These are phyloP conservation scores for Monosporozyma yasuniensis DNA, from an alignment of 805 yeast species.

Conservation along the genomic window DNA sequence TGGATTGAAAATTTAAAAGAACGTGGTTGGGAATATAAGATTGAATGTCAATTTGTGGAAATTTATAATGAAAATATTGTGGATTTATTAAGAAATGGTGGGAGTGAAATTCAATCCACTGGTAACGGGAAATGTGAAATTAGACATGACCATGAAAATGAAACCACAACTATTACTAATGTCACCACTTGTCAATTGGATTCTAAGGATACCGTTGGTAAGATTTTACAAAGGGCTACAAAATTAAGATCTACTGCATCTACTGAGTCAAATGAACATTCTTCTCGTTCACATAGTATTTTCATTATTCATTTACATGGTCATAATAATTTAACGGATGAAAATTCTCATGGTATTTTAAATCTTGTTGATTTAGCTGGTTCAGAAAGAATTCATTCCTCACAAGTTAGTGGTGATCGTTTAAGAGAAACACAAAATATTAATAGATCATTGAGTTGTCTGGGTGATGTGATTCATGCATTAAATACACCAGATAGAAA, in stretches of 20 bases:
- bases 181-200: constrained; percentile 41
- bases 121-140: constrained; percentile 48
- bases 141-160: constrained; percentile 49
- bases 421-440: constrained; percentile 82
- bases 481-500: constrained; percentile 36
- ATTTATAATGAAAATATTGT: constrained; percentile 77
- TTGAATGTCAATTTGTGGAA: constrained; percentile 74
- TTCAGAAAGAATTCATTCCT: constrained; percentile 69
- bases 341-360: constrained; percentile 46
- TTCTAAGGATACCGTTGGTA: constrained; percentile 40
- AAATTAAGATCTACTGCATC: constrained; percentile 67
- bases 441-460: constrained; percentile 75
- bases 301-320: constrained; percentile 60
- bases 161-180: constrained; percentile 55
- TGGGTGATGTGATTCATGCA: constrained; percentile 83
- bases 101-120: constrained; percentile 7
- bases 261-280: constrained; percentile 70
- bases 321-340: constrained; percentile 39
- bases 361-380: constrained; percentile 92
- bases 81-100: constrained; percentile 44
- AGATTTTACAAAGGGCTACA: constrained; percentile 45
- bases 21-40: constrained; percentile 53
- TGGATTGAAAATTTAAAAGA: constrained; percentile 40
- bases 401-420: constrained; percentile 73
- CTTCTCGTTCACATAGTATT: constrained; percentile 87